These are phyloP conservation scores for Lotus japonicus DNA, from an alignment of 306 rosid genomes.

Conservation along the genomic window DNA sequence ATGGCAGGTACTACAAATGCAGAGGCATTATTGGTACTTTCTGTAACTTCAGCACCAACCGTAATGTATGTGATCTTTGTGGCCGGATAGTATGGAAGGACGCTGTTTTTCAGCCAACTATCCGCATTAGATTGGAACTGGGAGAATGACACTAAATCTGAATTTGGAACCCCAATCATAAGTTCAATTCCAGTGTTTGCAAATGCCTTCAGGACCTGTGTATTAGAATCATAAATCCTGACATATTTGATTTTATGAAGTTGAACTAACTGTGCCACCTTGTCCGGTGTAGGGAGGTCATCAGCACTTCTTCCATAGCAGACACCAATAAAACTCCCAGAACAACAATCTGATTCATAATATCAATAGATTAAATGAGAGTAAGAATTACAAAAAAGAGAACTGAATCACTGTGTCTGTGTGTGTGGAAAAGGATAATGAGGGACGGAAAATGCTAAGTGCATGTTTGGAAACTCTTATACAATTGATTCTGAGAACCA, in stretches of 20 bases:
- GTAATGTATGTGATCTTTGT: constrained; percentile 88
- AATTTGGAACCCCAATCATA: constrained; percentile 81
- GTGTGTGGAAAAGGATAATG: too few species aligned
- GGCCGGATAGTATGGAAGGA: constrained; percentile 85
- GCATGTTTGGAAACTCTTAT: too few species aligned
- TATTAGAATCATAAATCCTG: constrained; percentile 77
- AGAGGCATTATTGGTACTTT: constrained; percentile 58
- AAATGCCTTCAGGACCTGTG: constrained; percentile 89
- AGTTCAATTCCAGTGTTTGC: constrained; percentile 86
- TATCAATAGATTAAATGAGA: constrained; percentile 4
- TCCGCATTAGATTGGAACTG: constrained; percentile 95
- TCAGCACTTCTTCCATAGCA: constrained; percentile 98
- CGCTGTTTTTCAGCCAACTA: constrained; percentile 77
- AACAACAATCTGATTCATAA: constrained; percentile 48
- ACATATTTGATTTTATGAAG: constrained; percentile 79
- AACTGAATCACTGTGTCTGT: neutral
- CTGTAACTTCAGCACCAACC: constrained; percentile 93
- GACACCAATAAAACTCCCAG: constrained; percentile 77
- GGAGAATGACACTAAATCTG: constrained; percentile 75
- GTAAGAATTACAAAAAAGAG: neutral
- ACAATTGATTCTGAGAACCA: neutral
- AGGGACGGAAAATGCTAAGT: too few species aligned
- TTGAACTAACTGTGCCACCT: constrained; percentile 80
- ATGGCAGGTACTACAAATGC: constrained; percentile 79
- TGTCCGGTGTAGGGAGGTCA: constrained; percentile 94